Conservation (phyloP, 768 basidiomycete species). For the Rhizopogon roseolus region DNA sequence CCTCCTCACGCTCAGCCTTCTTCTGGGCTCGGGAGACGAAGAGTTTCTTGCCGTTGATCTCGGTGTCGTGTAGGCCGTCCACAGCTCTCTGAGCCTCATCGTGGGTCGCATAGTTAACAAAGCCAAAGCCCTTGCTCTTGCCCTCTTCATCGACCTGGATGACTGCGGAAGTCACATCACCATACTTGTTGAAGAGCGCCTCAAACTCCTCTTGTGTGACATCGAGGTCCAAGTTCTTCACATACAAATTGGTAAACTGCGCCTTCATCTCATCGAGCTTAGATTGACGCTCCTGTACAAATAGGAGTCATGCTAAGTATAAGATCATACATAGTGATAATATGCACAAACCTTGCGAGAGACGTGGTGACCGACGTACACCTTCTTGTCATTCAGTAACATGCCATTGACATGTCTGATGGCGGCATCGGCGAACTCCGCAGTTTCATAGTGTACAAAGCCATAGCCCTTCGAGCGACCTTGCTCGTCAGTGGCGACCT, state of each 20-base stretch:
- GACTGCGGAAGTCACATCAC: constrained; percentile 85
- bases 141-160: constrained; percentile 82
- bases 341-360: constrained; percentile 73
- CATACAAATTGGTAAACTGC: constrained; percentile 96
- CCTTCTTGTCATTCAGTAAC: constrained; percentile 99
- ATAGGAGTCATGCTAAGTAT: not conserved
- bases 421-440: constrained; percentile 90
- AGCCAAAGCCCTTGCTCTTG: constrained; percentile 95
- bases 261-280: constrained; percentile 97
- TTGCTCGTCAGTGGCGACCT: constrained; percentile 95
- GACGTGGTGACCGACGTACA: constrained; percentile 96
- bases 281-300: constrained; percentile 82
- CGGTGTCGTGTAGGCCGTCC: constrained; percentile 82
- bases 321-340: not conserved
- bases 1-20: constrained; percentile 97
- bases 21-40: constrained; percentile 97
- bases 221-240: constrained; percentile 93
- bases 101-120: constrained; percentile 93
- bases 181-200: constrained; percentile 71
- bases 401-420: constrained; percentile 99
- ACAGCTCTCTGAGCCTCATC: constrained; percentile 91
- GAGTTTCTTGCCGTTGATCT: constrained; percentile 81
- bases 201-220: constrained; percentile 84
- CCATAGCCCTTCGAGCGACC: constrained; percentile 97
- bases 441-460: constrained; percentile 98